Evolutionary conservation across 148 eudicot species (phyloP).

Genomic region (Rhododendron griersonianum): DNA sequence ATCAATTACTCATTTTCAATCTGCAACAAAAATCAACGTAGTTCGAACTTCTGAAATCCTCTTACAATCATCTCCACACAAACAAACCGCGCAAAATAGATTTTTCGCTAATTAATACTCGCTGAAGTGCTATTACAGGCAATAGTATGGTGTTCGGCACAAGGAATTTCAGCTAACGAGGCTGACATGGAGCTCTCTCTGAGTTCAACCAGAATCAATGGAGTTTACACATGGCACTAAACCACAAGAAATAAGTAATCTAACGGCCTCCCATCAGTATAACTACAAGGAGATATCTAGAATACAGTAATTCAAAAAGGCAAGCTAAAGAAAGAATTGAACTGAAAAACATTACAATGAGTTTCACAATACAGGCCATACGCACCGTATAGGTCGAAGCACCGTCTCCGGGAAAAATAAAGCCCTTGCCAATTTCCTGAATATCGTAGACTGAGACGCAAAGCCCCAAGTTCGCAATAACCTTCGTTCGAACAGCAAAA

Average conservation of each 20-base stretch:
- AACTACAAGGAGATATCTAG: too few species aligned
- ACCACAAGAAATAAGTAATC: not conserved
- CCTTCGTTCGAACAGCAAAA: constrained; percentile 24
- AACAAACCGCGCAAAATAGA: not conserved
- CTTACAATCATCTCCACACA: not conserved
- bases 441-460: constrained; percentile 71
- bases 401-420: constrained; percentile 64
- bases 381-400: constrained; percentile 80
- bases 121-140: not conserved
- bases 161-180: not conserved
- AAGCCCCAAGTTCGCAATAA: constrained; percentile 71
- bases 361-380: not conserved
- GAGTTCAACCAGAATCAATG: not conserved
- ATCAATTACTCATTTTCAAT: not conserved
- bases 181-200: not conserved
- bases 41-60: not conserved
- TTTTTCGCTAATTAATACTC: not conserved
- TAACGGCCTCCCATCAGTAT: not conserved
- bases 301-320: not conserved
- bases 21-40: not conserved
- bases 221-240: not conserved
- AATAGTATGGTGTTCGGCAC: not conserved
- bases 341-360: not conserved
- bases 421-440: constrained; percentile 60
- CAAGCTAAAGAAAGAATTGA: not conserved